Percentiles rank a stretch among this genome's conserved stretches.
Evolutionary conservation across 208 protist genomes (phyloP).

Genomic region (Leishmania mexicana): DNA sequence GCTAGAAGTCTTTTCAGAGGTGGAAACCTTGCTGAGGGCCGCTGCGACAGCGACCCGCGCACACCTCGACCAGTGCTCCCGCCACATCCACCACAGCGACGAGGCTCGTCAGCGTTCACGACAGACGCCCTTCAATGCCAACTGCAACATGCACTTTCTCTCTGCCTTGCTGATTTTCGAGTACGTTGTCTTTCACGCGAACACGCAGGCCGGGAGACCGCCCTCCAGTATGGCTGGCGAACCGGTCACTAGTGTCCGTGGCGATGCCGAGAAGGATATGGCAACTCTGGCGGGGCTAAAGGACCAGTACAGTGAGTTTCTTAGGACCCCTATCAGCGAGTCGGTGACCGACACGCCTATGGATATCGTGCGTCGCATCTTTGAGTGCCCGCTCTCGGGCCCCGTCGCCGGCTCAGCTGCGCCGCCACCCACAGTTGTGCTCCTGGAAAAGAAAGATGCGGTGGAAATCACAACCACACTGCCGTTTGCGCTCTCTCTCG

Average conservation of each 20-base stretch:
- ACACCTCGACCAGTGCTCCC: constrained; percentile 4
- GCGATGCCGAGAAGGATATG: background rate
- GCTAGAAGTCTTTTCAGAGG: constrained; percentile 28
- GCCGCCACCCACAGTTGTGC: background rate
- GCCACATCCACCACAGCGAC: background rate
- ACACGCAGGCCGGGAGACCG: background rate
- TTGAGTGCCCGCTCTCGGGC: constrained; percentile 15
- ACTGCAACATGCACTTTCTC: constrained; percentile 60
- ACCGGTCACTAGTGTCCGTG: background rate
- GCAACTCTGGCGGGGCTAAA: constrained; percentile 16
- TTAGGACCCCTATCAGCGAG: constrained; percentile 31
- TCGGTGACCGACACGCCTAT: constrained; percentile 28
- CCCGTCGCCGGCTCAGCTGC: background rate
- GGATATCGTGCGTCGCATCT: constrained; percentile 39
- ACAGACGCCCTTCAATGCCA: constrained; percentile 47
- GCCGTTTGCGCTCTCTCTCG: constrained; percentile 87
- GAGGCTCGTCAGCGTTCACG: constrained; percentile 18
- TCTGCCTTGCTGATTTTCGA: constrained; percentile 73
- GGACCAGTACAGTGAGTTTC: constrained; percentile 42
- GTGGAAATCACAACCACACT: constrained; percentile 86
- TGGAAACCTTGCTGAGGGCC: constrained; percentile 20
- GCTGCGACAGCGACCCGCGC: constrained; percentile 15
- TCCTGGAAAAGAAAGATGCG: constrained; percentile 47
- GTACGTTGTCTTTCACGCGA: constrained; percentile 59
- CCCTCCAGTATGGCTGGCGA: background rate